Conservation (phyloP, 208 protist species). For the Trypanosoma theileri region DNA sequence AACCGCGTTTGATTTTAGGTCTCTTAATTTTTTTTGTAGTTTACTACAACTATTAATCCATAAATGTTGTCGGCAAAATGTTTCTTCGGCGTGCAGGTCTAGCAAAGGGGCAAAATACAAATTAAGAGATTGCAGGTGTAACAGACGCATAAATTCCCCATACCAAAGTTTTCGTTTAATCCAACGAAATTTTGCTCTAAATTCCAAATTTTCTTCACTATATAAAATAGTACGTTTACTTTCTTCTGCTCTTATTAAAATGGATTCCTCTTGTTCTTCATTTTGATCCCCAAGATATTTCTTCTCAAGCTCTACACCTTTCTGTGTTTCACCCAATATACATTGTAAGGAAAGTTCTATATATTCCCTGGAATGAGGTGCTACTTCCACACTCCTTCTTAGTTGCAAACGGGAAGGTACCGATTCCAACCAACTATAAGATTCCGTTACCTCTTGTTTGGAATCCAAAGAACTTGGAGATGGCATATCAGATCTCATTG, state of each 20-base stretch:
- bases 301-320: not conserved
- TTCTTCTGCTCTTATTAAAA: not conserved
- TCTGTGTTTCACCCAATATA: no score
- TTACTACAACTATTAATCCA: conserved; percentile 5
- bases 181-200: not conserved
- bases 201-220: not conserved
- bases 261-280: not conserved
- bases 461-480: no score
- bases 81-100: conserved; percentile 19
- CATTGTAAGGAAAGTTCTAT: no score
- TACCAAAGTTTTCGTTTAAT: conserved; percentile 3
- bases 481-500: no score
- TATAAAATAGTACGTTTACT: not conserved
- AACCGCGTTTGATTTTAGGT: not conserved
- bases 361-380: no score
- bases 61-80: conserved; percentile 8
- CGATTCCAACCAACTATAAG: no score
- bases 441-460: no score
- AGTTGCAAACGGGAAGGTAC: no score
- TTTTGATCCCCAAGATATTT: not conserved
- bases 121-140: conserved; percentile 10
- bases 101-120: conserved; percentile 17
- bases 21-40: not conserved
- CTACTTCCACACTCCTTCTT: no score
- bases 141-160: not conserved